Evolutionary conservation across 2,329 filamentous ascomycete genomes (phyloP), one percentile per base, ranked within the genome.

Genomic region (Bipolaris bicolor): DNA sequence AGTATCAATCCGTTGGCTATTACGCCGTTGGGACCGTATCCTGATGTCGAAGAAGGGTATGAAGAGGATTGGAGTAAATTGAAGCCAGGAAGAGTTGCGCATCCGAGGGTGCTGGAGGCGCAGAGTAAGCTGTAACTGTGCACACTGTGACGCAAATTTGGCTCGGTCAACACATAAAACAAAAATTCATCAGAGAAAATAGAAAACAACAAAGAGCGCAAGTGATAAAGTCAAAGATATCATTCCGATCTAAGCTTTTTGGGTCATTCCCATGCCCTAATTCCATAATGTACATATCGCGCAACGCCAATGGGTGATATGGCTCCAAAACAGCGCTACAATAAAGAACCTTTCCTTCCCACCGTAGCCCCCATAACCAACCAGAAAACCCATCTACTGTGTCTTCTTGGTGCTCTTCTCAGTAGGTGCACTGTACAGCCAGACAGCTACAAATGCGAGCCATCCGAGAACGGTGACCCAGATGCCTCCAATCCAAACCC

Each of bases 401-500:
- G 73, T 80, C 76, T 83, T 83, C 79, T 83, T 83, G 37, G 67
- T 64, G 55, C 60, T 71, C 72, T 81, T 81, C 69, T 81, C 81
- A 50, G 79, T 76, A 9, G 88, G 88, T 64, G 84, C 86, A 68
- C 86, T 88, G 75, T 87, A 99, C 77, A 99, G 82, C 95, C 95
- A 99, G 34, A 98, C 71, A 13, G 87, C 86, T 50, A 92, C 90
- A 78, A 99, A 98, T 0, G 82, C 86, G 61, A 98, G 64, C 85
- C 93, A 99, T 7, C 92, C 95, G 10, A 82, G 83, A 53, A 97
- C 85, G 2, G 96, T 97, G 48, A 89, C 88, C 74, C 86, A 90
- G 59, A 98, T 90, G 58, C 95, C 94, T 0, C 88, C 84, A 72
- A 99, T 91, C 91, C 94, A 98, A 10, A 94, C 92, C 91, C 92